Evolutionary conservation across 108 stramenopile genomes (phyloP), one percentile per base, ranked within the genome.

Genomic region (Halocafeteria seosinensis): DNA sequence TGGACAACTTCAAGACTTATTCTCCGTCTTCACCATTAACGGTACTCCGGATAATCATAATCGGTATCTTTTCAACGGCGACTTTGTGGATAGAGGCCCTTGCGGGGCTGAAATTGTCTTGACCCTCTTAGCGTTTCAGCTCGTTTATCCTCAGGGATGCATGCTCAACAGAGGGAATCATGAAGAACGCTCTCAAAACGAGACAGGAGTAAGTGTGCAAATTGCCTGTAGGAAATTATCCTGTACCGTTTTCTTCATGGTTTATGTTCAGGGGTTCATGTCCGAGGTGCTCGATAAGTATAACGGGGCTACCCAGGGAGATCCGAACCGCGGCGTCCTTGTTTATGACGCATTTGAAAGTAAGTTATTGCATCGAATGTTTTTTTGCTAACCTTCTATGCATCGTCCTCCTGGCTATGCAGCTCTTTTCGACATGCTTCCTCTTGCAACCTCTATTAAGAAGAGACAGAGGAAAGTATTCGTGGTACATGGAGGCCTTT

Each of bases 41-140:
- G 81, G 81, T 23, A 28, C 76, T 24, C 81, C 81, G 29, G 34
- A 38, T n/a, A 24, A 29, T 28, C 38, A 37, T 11, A 81, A 79
- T 70, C 30, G 57, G 26, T 82, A 80, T 71, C 63, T 82, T 17
- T 79, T 82, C 76, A 82, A 82, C 67, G 81, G 81, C 2, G 81
- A 82, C 50, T 81, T 81, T 42, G 80, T 82, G 34, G 81, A 82
- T 53, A 67, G 81, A 13, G 81, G 81, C 8, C 47, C 32, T 30
- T 50, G 76, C 4, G 78, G 80, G n/a, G 61, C 52, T n/a, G 81
- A 81, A 50, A 59, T 81, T 0, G 63, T 79, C 50, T 62, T 52
- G 37, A 50, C 75, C 27, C 70, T 82, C 27, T 71, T 80, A 42
- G 68, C 72, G 17, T 66, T 81, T 34, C 78, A 78, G 63, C 53